These are phyloP conservation scores for Penstemon davidsonii DNA, from an alignment of 257 asterid species.

Conservation along the genomic window DNA sequence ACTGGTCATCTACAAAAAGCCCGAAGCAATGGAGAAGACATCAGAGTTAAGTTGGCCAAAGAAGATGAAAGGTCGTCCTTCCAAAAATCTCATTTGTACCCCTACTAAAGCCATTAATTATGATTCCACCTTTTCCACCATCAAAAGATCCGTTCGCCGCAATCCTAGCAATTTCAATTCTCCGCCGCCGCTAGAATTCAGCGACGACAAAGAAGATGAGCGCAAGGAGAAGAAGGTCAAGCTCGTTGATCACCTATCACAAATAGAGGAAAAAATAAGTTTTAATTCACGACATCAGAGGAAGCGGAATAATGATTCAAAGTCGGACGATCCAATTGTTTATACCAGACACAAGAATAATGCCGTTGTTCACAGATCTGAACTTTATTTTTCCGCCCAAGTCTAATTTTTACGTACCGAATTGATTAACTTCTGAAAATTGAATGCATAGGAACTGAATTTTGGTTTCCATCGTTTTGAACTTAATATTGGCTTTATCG, in stretches of 20 bases:
- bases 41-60: constrained; percentile 37
- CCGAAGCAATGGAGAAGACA: constrained; percentile 58
- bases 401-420: constrained; percentile 29
- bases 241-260: constrained; percentile 55
- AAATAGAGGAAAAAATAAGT: constrained; percentile 29
- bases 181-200: constrained; percentile 31
- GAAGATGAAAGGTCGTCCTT: constrained; percentile 92
- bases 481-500: too few relatives aligned
- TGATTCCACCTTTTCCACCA: constrained; percentile 39
- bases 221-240: constrained; percentile 61
- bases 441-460: neutral
- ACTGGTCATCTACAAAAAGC: neutral
- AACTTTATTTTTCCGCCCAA: constrained; percentile 49
- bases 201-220: constrained; percentile 69
- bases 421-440: constrained; percentile 10
- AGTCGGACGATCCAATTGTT: constrained; percentile 43
- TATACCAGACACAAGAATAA: constrained; percentile 45
- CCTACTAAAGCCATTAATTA: constrained; percentile 31
- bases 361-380: constrained; percentile 70
- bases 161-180: constrained; percentile 34
- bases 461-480: too few relatives aligned
- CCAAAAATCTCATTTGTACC: constrained; percentile 28
- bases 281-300: neutral
- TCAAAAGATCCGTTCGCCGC: constrained; percentile 45
- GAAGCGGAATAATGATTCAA: constrained; percentile 38